phyloP scores from a whole-genome alignment of 768 basidiomycete species.

The Coprinellus micaceus region DNA sequence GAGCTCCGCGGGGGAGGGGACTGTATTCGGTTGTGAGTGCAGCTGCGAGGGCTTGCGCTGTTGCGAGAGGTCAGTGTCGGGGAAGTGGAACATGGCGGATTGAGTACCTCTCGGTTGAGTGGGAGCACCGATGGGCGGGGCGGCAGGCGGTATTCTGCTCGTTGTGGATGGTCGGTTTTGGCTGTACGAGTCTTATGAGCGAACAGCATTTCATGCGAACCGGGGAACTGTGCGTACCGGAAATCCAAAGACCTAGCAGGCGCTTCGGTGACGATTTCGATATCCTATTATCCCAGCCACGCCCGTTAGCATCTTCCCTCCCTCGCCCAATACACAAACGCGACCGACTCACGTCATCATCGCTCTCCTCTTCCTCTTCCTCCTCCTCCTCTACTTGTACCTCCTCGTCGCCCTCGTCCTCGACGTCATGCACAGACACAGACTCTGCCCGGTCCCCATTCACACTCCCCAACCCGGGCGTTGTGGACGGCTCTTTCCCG shows the following conservation, averaged over 20 bases:
- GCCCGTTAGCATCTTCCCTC: too few relatives aligned
- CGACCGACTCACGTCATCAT: too few relatives aligned
- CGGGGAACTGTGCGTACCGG: constrained; percentile 40
- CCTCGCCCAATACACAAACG: too few relatives aligned
- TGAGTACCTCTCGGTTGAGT: constrained; percentile 16
- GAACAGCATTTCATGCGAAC: not conserved
- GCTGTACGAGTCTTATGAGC: constrained; percentile 12
- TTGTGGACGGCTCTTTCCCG: constrained; percentile 37
- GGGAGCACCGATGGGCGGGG: constrained; percentile 8
- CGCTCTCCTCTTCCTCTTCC: constrained; percentile 29
- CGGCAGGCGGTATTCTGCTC: constrained; percentile 10
- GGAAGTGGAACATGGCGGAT: not conserved
- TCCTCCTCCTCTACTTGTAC: constrained; percentile 33
- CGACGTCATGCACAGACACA: constrained; percentile 32
- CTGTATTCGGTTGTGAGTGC: constrained; percentile 83
- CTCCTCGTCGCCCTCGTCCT: constrained; percentile 35
- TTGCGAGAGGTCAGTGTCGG: constrained; percentile 15
- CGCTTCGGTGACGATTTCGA: constrained; percentile 90
- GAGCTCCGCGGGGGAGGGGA: constrained; percentile 60
- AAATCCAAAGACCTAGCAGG: constrained; percentile 70
- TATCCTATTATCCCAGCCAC: too few relatives aligned
- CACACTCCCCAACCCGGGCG: constrained; percentile 8
- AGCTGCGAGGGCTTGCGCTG: constrained; percentile 40
- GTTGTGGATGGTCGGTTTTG: constrained; percentile 19
- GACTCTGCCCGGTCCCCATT: not conserved